phyloP scores from a whole-genome alignment of 2,329 filamentous ascomycete species.

The Aspergillus persii region DNA sequence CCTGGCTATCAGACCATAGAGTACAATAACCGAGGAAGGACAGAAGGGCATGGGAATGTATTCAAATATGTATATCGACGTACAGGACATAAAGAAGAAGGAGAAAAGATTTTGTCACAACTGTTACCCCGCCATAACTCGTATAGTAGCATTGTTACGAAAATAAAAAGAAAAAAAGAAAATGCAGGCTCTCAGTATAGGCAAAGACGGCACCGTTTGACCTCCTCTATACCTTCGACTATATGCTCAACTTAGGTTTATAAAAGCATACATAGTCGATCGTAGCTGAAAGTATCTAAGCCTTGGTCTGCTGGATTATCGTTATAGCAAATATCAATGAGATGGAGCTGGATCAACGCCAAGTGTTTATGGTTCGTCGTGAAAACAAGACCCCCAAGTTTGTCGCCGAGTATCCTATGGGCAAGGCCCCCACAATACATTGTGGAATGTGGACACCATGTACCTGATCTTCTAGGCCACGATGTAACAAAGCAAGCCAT shows the following conservation, averaged over 20 bases:
- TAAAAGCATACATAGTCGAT: neutral
- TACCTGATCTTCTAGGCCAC: conserved; percentile 46
- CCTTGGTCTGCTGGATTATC: conserved; percentile 20
- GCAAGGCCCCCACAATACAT: conserved; percentile 52
- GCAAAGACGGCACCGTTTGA: neutral
- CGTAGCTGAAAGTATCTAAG: too few species aligned
- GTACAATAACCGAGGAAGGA: too few species aligned
- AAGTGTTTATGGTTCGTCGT: conserved; percentile 43
- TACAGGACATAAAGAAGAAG: too few species aligned
- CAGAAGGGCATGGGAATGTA: too few species aligned
- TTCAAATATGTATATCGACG: too few species aligned
- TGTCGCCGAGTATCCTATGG: conserved; percentile 52
- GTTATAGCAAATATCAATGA: conserved; percentile 39
- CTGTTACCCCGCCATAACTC: too few species aligned
- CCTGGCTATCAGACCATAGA: too few species aligned
- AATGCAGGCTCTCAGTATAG: too few species aligned
- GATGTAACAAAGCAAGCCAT: conserved; percentile 42
- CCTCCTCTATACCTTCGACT: neutral
- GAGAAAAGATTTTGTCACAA: too few species aligned
- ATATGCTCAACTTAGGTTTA: neutral
- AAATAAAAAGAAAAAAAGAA: too few species aligned
- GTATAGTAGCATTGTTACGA: too few species aligned
- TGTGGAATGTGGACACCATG: conserved; percentile 46
- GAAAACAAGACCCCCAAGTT: conserved; percentile 49
- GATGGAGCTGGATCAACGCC: conserved; percentile 20